Conservation (phyloP, 2,329 filamentous ascomycete genomes). For the Fusarium ramigenum region DNA sequence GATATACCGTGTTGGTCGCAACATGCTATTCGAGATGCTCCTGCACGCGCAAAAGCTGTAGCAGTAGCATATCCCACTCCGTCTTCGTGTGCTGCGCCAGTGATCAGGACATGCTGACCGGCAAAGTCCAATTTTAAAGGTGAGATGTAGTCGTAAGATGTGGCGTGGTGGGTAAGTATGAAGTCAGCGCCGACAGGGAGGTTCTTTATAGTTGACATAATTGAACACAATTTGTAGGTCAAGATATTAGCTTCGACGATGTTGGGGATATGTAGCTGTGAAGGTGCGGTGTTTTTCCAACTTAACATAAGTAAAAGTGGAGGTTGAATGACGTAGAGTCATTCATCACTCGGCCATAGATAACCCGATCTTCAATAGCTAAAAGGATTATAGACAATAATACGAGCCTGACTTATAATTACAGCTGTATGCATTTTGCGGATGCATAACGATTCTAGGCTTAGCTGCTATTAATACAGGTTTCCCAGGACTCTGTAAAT, state of each 20-base stretch:
- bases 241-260: accelerated
- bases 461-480: no score
- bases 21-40: neutral
- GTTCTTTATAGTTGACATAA: neutral
- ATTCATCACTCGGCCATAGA: neutral
- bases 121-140: neutral
- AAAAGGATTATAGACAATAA: no score
- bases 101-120: neutral
- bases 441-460: no score
- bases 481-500: no score
- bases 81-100: neutral
- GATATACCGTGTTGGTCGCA: neutral
- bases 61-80: neutral
- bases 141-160: neutral
- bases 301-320: neutral
- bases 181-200: neutral
- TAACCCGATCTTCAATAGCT: neutral
- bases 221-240: accelerated
- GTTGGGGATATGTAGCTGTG: accelerated
- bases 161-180: neutral
- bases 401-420: no score
- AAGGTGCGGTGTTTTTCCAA: neutral
- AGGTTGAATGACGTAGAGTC: neutral
- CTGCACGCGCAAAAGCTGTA: neutral
- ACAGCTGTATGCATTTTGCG: no score